Evolutionary conservation across 176 grass and related monocot species (phyloP).

Genomic region (Zizania latifolia): DNA sequence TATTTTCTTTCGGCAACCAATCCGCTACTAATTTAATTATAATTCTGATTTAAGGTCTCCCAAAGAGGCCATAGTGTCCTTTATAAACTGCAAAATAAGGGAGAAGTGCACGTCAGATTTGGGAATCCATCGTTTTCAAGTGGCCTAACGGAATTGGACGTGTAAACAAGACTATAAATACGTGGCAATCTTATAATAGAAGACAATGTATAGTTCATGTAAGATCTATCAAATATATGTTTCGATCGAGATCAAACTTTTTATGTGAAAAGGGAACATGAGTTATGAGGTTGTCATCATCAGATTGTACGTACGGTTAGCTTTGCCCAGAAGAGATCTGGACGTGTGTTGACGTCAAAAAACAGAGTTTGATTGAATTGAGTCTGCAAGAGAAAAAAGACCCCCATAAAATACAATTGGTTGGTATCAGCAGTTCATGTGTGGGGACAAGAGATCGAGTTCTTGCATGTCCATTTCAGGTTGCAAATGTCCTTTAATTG

Average conservation of each 20-base stretch:
- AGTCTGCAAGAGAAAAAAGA: neutral
- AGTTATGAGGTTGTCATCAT: neutral
- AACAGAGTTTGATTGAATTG: neutral
- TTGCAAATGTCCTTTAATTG: neutral
- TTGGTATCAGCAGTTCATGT: neutral
- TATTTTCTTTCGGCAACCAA: too few species aligned
- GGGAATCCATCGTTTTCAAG: too few species aligned
- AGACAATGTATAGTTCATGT: neutral
- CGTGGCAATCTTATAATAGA: too few species aligned
- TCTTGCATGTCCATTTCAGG: conserved; percentile 1
- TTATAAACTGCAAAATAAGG: too few species aligned
- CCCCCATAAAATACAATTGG: neutral
- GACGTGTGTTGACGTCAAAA: neutral
- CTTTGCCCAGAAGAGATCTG: too few species aligned
- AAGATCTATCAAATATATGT: neutral
- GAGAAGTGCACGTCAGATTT: too few species aligned
- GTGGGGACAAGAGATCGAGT: neutral
- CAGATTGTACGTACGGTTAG: neutral
- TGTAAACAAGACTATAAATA: too few species aligned
- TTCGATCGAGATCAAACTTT: neutral
- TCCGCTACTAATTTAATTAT: too few species aligned
- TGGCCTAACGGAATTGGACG: too few species aligned
- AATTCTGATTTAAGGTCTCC: too few species aligned
- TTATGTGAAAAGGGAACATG: neutral
- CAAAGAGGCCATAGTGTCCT: too few species aligned